Evolutionary conservation across 441 rosid genomes (phyloP), one percentile per base, ranked within the genome.

Genomic region (Eruca vesicaria): DNA sequence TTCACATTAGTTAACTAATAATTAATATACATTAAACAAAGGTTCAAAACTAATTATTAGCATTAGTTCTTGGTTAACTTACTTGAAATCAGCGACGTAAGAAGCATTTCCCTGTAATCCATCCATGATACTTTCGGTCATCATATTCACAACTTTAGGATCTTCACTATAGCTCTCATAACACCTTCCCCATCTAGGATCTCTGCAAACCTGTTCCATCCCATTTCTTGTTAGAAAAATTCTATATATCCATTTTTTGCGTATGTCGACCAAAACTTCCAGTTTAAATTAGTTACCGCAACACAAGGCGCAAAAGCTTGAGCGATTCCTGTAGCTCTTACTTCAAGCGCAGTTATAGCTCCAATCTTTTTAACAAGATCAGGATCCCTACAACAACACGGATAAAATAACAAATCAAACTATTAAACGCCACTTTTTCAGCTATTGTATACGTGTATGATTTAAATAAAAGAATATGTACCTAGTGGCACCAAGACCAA

Each of bases 131-230:
- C 78, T 68, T n/a, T 69, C 71, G 2, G 91, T 82, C 89, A 87
- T 84, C 32, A 71, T 66, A 79, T 75, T 81, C 68, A 87, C 91
- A 59, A 87, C 61, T 3, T 52, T 65, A 7, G 81, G 87, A 70
- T 87, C 89, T 69, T 87, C 91, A 15, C 89, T 86, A 45, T 82
- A 87, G 71, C 89, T 87, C 78, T 87, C 89, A 12, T 86, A 87
- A 73, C 91, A 87, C 38, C 91, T 79, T 48, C 91, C 89, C 89
- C 89, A 87, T 73, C 88, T 82, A 8, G 89, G 91, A 67, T 87
- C 91, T 81, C 91, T 83, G 50, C 89, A 87, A 9, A 86, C 58
- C 58, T 53, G 58, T 53, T 53, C 58, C 58, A 53, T 53, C 28
- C 26, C 19, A 16, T 20, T 50, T 19, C 14, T 19, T 19, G 28